Evolutionary conservation across 805 yeast species (phyloP), one percentile per base, ranked within the genome.

Genomic region (Candida pini): DNA sequence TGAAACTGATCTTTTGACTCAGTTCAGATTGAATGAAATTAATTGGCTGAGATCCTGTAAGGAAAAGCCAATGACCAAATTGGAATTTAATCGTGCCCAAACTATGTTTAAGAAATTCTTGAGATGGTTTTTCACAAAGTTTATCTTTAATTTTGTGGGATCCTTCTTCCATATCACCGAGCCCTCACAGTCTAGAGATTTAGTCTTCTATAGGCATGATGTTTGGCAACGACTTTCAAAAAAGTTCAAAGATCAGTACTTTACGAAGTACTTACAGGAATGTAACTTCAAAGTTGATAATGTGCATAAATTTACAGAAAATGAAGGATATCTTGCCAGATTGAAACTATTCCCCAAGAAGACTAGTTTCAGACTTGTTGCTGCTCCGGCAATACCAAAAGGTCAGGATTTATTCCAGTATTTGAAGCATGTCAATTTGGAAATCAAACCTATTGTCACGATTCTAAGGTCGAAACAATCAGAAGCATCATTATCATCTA

Each of bases 151-250:
- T 13, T 39, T 83, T 1, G 44, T 84, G 0, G 54, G 63, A 0
- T 54, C 71, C 0, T 75, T 73, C 47, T 88, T 86, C 61, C 79
- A 83, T 49, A 78, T 81, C 5, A 79, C 92, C 0, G 82, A 78
- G 31, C 55, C 64, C 1, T 69, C 74, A 8, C 63, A 54, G 14
- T 51, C 62, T 0, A 56, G 51, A 8, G 56, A 58, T 4, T 38
- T 74, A 0, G 34, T 65, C 0, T 84, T 64, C 49, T 84, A 71
- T 47, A 66, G 79, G 13, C 87, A 78, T 35, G 63, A 59, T 17
- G 55, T 62, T 1, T 87, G 95, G 95, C 49, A 44, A 8, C 28
- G 29, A 23, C 55, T 71, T 13, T 61, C 74, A 2, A 45, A 46
- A 9, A 56, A 57, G 1, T 81, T 70, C 62, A 50, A 68, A 34